Base-by-base conservation (phyloP, 768 basidiomycete genomes). In the Mycena indigotica region DNA sequence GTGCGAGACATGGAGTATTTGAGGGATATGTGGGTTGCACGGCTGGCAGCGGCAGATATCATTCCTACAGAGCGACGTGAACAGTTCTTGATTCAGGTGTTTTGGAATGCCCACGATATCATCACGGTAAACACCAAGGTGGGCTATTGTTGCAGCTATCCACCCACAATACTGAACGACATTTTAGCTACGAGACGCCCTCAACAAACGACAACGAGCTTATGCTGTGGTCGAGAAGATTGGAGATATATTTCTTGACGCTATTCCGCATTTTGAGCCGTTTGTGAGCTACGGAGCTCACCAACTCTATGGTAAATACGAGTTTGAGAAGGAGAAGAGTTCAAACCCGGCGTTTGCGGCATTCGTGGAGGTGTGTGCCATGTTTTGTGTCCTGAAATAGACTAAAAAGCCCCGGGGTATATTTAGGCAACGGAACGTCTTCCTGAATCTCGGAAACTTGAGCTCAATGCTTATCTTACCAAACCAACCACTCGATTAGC, bases 291-390 rank as follows among this genome's bases (percentile, higher is more conserved):
- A 98, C 67, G 97, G 96, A 41, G 87, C 94, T 8, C 96, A 98
- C 69, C 97, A 99, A 72, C 77, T 98, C 55, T 98, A 96, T 68
- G 97, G 97, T 13, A 99, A 98, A 73, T 98, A 93, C 70, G 95
- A 98, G 75, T 98, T 99, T 71, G 97, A 99, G 78, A 96, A 93
- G 80, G 97, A 98, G 80, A 98, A 98, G 79, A 87, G 82, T 54
- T 82, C 87, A 50, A 99, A 99, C 74, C 84, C 89, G 4, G 90
- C 86, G 13, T 99, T 99, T 75, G 89, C 93, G 52, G 85, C 86
- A 58, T 99, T 98, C 71, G 97, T 98, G 28, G 97, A 98, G 80
- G 95, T 93, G 64, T 52, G 85, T 79, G 35, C 30, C 35, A 45
- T 51, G 16, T n/a, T 28, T 50, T 35, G 44, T n/a, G 44, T 60